Percentiles rank a stretch among this genome's conserved stretches.
Evolutionary conservation across 2,329 filamentous ascomycete genomes (phyloP).

Genomic region (Gnomoniopsis smithogilvyi): DNA sequence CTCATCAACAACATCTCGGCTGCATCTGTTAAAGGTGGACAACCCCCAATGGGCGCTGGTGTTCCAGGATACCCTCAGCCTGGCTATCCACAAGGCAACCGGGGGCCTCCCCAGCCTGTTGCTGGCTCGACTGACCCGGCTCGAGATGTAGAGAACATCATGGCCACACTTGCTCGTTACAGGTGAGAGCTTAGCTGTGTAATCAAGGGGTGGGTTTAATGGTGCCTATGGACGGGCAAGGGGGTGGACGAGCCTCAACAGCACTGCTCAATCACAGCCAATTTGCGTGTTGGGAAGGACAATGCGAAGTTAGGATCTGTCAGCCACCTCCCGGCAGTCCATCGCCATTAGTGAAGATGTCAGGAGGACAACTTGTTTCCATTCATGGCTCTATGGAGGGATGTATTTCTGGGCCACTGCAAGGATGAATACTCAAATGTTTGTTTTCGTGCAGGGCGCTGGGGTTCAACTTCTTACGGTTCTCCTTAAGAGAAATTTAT

Average conservation of each 20-base stretch:
- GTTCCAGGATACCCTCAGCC: conserved; percentile 28
- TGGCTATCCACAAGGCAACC: conserved; percentile 21
- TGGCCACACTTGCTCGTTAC: conserved; percentile 68
- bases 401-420: neutral
- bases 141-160: conserved; percentile 67
- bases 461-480: neutral
- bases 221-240: too few species aligned
- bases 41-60: neutral
- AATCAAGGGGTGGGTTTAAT: neutral
- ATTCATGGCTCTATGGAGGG: neutral
- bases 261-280: too few species aligned
- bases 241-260: neutral
- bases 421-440: neutral
- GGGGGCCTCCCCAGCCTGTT: conserved; percentile 24
- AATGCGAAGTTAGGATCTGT: too few species aligned
- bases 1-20: conserved; percentile 38
- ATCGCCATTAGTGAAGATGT: too few species aligned
- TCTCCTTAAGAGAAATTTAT: neutral
- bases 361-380: neutral
- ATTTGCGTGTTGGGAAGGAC: too few species aligned
- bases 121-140: conserved; percentile 33
- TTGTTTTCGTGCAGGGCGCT: neutral
- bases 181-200: conserved; percentile 41
- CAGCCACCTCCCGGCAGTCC: too few species aligned
- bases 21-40: conserved; percentile 4